Conservation (phyloP, 176 grass and related monocot genomes). For the Aegilops bicornis region DNA sequence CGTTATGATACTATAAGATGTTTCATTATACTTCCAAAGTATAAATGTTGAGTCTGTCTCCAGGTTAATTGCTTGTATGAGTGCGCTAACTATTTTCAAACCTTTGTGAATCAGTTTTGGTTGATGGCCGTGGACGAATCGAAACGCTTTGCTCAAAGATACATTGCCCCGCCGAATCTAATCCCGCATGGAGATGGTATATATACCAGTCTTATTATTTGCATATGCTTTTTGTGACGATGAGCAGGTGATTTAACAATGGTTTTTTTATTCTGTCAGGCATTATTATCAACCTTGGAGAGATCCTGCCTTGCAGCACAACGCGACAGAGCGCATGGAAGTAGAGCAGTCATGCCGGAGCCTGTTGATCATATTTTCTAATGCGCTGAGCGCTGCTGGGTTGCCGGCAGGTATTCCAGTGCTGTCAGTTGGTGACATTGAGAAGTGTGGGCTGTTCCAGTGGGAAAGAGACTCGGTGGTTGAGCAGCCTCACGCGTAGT, state of each 20-base stretch:
- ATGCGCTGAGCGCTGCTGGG: conserved; percentile 36
- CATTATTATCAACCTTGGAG: conserved; percentile 81
- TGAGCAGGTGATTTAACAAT: neutral
- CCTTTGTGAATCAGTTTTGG: conserved; percentile 46
- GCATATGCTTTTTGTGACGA: neutral
- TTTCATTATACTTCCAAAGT: neutral
- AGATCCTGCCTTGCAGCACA: conserved; percentile 36
- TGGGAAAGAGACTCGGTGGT: conserved; percentile 51
- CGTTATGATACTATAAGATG: conserved; percentile 19
- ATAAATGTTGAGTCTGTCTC: neutral
- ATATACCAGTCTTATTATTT: neutral
- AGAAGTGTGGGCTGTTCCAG: conserved; percentile 49
- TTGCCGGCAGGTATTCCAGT: conserved; percentile 29
- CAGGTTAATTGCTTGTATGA: neutral
- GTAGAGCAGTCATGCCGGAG: conserved; percentile 75
- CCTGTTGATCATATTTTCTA: conserved; percentile 65
- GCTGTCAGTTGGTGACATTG: conserved; percentile 47
- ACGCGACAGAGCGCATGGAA: conserved; percentile 53
- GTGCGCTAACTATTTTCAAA: neutral
- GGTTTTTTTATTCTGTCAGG: conserved; percentile 36
- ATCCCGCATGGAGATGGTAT: conserved; percentile 92
- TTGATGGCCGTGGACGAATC: conserved; percentile 39
- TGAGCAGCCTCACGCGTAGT: conserved; percentile 11
- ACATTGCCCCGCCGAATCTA: conserved; percentile 56
- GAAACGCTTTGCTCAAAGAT: conserved; percentile 65